A percentile compares a stretch with the other conserved stretches of the same genome.
Conservation (phyloP, 768 basidiomycete genomes). For the Boletellus ananas region DNA sequence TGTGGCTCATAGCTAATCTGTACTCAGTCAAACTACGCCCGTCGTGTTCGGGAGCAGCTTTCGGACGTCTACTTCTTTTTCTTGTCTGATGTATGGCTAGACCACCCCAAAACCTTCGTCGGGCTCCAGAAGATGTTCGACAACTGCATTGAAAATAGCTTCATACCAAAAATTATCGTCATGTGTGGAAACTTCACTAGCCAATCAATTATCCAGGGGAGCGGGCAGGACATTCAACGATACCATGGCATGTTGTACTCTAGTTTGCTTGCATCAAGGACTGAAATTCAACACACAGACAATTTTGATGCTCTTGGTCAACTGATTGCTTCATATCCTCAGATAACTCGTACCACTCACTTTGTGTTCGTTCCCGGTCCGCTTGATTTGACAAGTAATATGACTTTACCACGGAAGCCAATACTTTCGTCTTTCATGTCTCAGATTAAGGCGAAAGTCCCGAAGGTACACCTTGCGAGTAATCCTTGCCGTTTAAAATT, state of each 20-base stretch:
- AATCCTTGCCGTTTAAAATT: slow-evolving; percentile 96
- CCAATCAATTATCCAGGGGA: slow-evolving; percentile 74
- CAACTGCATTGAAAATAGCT: slow-evolving; percentile 81
- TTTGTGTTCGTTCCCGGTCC: slow-evolving; percentile 97
- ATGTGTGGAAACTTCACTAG: slow-evolving; percentile 96
- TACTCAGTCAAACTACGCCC: slow-evolving; percentile 56
- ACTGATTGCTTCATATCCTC: slow-evolving; percentile 76
- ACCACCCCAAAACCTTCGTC: slow-evolving; percentile 75
- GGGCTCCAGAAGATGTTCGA: slow-evolving; percentile 86
- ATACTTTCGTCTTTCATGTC: slow-evolving; percentile 72
- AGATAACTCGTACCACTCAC: slow-evolving; percentile 73
- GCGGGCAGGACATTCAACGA: slow-evolving; percentile 68
- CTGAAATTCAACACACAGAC: slow-evolving; percentile 44
- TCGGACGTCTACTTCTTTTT: slow-evolving; percentile 85
- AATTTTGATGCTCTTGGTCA: slow-evolving; percentile 86
- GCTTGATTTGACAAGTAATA: slow-evolving; percentile 78
- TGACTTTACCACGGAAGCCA: slow-evolving; percentile 75
- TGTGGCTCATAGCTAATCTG: background rate
- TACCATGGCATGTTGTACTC: slow-evolving; percentile 66
- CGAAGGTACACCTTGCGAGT: slow-evolving; percentile 76
- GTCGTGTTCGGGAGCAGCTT: slow-evolving; percentile 63
- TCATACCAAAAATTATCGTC: slow-evolving; percentile 85
- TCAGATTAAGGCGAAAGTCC: slow-evolving; percentile 67
- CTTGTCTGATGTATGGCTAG: slow-evolving; percentile 94
- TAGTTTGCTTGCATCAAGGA: background rate